phyloP scores from a whole-genome alignment of 2,329 filamentous ascomycete genomes.

The Rasamsonia emersonii region DNA sequence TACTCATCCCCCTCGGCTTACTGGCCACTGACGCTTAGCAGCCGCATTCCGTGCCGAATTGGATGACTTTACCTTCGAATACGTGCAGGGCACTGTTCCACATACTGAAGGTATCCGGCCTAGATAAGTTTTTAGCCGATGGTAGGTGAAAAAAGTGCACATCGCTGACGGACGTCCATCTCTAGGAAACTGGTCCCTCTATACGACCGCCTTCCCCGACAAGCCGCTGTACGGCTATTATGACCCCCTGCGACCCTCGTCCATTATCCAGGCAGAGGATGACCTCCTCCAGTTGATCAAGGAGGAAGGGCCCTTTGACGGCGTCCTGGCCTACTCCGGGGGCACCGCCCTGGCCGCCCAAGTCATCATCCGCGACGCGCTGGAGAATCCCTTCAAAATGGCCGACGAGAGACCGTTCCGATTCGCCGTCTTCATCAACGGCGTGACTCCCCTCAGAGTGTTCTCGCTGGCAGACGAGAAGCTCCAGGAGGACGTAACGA shows the following conservation, averaged over 20 bases:
- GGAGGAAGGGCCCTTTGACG: conserved; percentile 18
- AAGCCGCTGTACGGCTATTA: conserved; percentile 8
- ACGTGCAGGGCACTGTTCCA: conserved; percentile 8
- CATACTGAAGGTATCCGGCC: conserved; percentile 7
- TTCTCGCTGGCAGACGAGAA: conserved; percentile 9
- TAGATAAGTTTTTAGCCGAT: not conserved
- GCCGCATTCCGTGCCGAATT: conserved; percentile 8
- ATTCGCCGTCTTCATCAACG: conserved; percentile 13
- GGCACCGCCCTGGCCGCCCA: conserved; percentile 14
- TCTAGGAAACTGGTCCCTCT: conserved; percentile 9
- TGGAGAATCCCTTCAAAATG: conserved; percentile 11
- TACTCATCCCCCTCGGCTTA: too few species aligned
- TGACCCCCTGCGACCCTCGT: conserved; percentile 5
- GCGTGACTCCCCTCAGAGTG: conserved; percentile 11
- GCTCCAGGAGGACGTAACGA: conserved; percentile 7
- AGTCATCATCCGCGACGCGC: conserved; percentile 8
- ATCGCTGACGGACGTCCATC: not conserved
- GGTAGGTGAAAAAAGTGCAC: too few species aligned
- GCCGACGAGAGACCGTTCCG: conserved; percentile 12
- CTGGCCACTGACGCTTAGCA: not conserved
- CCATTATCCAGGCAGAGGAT: conserved; percentile 7
- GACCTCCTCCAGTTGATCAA: conserved; percentile 11
- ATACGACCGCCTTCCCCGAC: conserved; percentile 6
- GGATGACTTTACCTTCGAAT: conserved; percentile 8
- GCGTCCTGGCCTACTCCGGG: conserved; percentile 16